phyloP scores from a whole-genome alignment of 805 yeast species.

The Candida vaughaniae region DNA sequence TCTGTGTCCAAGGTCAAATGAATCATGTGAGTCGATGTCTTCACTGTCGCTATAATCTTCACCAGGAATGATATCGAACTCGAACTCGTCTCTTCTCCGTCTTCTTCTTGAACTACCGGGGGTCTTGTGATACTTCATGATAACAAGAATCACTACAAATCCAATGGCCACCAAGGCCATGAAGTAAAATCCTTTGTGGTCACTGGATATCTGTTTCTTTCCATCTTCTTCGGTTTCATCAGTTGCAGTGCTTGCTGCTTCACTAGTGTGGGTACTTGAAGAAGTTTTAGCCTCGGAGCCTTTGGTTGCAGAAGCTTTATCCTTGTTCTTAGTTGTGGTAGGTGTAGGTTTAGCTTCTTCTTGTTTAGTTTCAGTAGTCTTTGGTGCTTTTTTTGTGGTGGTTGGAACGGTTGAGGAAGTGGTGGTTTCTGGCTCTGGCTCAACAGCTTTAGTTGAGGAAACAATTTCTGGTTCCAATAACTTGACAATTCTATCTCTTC shows the following conservation, averaged over 20 bases:
- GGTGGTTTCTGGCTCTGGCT: slow-evolving; percentile 7
- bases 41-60: slow-evolving; percentile 51
- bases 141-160: slow-evolving; percentile 45
- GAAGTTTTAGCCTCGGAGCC: background rate
- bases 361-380: slow-evolving; percentile 1
- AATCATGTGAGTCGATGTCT: slow-evolving; percentile 29
- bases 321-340: slow-evolving; percentile 5
- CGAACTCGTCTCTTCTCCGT: slow-evolving; percentile 67
- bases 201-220: slow-evolving; percentile 31
- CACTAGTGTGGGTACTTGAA: slow-evolving; percentile 6
- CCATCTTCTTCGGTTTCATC: slow-evolving; percentile 31
- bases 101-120: slow-evolving; percentile 44
- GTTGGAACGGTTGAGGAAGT: slow-evolving; percentile 8
- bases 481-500: slow-evolving; percentile 23
- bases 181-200: slow-evolving; percentile 61
- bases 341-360: slow-evolving; percentile 1
- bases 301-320: slow-evolving; percentile 1
- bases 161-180: slow-evolving; percentile 61
- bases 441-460: slow-evolving; percentile 5
- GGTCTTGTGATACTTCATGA: slow-evolving; percentile 43
- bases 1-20: slow-evolving; percentile 33
- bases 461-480: slow-evolving; percentile 11
- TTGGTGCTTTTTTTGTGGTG: background rate
- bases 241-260: slow-evolving; percentile 4
- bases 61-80: slow-evolving; percentile 74